phyloP scores from a whole-genome alignment of 768 basidiomycete genomes.

The Hebeloma cylindrosporum region DNA sequence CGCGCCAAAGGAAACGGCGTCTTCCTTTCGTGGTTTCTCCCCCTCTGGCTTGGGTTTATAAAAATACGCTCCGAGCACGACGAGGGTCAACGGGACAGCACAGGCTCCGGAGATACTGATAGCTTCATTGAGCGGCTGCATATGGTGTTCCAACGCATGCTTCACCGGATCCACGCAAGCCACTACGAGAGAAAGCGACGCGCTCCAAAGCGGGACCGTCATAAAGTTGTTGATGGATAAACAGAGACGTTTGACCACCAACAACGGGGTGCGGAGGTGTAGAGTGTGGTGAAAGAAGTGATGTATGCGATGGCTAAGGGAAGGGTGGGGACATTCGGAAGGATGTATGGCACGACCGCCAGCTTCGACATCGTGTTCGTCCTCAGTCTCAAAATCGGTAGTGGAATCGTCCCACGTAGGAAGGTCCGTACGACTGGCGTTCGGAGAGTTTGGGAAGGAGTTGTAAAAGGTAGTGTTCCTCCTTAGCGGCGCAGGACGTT shows the following conservation, averaged over 20 bases:
- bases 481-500: conserved; percentile 11
- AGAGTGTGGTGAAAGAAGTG: conserved; percentile 4
- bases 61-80: conserved; percentile 94
- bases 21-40: not conserved
- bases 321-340: not conserved
- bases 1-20: not conserved
- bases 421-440: conserved; percentile 37
- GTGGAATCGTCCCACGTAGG: conserved; percentile 28
- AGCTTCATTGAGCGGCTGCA: conserved; percentile 68
- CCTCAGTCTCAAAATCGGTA: too few species aligned
- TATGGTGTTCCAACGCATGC: conserved; percentile 59
- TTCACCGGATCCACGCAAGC: conserved; percentile 79
- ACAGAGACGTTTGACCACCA: conserved; percentile 30
- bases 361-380: too few species aligned
- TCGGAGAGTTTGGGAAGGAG: conserved; percentile 65
- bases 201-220: conserved; percentile 87
- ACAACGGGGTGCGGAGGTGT: conserved; percentile 10
- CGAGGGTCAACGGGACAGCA: conserved; percentile 83
- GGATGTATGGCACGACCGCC: not conserved
- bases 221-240: conserved; percentile 66
- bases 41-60: conserved; percentile 42
- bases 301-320: conserved; percentile 5
- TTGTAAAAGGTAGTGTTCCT: conserved; percentile 51
- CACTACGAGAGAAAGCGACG: conserved; percentile 70
- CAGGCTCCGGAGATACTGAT: conserved; percentile 69